phyloP scores from a whole-genome alignment of 805 yeast genomes.

The Lipomyces orientalis region DNA sequence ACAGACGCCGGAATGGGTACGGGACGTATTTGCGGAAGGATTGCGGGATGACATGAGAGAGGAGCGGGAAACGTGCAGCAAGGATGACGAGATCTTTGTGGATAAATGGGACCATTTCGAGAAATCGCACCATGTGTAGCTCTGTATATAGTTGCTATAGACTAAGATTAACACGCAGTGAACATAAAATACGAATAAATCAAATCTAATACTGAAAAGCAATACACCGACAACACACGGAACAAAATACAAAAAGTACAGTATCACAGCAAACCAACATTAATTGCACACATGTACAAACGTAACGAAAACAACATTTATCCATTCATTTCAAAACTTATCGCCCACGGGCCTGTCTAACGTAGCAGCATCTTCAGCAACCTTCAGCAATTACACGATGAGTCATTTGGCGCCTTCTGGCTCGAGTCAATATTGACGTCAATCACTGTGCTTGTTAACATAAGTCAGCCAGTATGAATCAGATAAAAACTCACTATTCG shows the following conservation, averaged over 20 bases:
- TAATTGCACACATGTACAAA: background rate
- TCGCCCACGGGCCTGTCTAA: background rate
- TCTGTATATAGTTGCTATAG: too few species aligned
- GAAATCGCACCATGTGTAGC: too few species aligned
- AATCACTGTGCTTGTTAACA: constrained; percentile 26
- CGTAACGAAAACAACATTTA: constrained; percentile 3
- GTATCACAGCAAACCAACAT: constrained; percentile 4
- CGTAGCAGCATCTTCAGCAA: too few species aligned
- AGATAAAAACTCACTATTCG: constrained; percentile 27
- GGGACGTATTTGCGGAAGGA: background rate
- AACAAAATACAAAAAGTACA: constrained; percentile 8
- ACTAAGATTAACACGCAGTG: too few species aligned
- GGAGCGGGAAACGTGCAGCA: background rate
- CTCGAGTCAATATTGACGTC: constrained; percentile 36
- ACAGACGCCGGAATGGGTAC: background rate
- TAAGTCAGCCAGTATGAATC: background rate
- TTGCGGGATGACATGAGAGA: background rate
- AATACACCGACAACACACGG: background rate
- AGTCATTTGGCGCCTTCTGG: constrained; percentile 26
- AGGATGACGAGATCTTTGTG: too few species aligned
- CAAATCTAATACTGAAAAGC: background rate
- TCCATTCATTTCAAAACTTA: background rate
- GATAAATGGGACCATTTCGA: too few species aligned
- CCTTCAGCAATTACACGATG: constrained; percentile 26
- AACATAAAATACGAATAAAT: background rate